These are phyloP conservation scores for Oidiodendron maius DNA, from an alignment of 495 filamentous ascomycete genomes.

Conservation along the genomic window DNA sequence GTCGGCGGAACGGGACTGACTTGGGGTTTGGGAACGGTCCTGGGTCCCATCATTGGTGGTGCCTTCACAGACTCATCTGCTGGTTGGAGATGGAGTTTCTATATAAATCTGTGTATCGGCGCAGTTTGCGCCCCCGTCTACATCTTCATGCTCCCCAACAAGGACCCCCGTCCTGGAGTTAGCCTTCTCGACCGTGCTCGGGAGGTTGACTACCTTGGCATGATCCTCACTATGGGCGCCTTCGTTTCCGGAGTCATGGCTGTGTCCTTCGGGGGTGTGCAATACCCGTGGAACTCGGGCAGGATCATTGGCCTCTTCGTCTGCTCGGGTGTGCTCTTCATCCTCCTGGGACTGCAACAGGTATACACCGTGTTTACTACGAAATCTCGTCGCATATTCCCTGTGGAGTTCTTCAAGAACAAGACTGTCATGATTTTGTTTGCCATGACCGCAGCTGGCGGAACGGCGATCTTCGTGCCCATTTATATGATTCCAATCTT, in stretches of 20 bases:
- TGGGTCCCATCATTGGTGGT: conserved; percentile 60
- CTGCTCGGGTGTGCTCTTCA: conserved; percentile 43
- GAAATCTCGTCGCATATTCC: conserved; percentile 41
- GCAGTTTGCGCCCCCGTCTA: conserved; percentile 49
- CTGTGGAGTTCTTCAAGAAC: conserved; percentile 41
- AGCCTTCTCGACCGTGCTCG: conserved; percentile 29
- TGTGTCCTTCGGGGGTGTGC: conserved; percentile 47
- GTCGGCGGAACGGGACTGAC: conserved; percentile 34
- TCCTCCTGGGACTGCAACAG: conserved; percentile 46
- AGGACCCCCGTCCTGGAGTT: conserved; percentile 37
- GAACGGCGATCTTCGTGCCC: conserved; percentile 31
- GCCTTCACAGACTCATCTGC: conserved; percentile 49
- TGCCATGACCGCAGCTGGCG: conserved; percentile 27
- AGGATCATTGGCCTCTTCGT: conserved; percentile 50
- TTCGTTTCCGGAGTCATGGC: conserved; percentile 42
- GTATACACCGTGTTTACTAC: conserved; percentile 45
- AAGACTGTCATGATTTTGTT: conserved; percentile 42
- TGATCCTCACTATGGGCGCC: conserved; percentile 34
- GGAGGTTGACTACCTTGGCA: conserved; percentile 40
- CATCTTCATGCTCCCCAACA: conserved; percentile 45
- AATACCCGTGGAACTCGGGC: conserved; percentile 46
- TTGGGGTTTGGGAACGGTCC: conserved; percentile 47
- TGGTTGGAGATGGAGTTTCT: conserved; percentile 65
- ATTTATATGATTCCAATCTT: conserved; percentile 48
- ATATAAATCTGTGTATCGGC: conserved; percentile 60